Evolutionary conservation across 306 rosid species (phyloP), one percentile per base, ranked within the genome.

Genomic region (Lathyrus sativus): DNA sequence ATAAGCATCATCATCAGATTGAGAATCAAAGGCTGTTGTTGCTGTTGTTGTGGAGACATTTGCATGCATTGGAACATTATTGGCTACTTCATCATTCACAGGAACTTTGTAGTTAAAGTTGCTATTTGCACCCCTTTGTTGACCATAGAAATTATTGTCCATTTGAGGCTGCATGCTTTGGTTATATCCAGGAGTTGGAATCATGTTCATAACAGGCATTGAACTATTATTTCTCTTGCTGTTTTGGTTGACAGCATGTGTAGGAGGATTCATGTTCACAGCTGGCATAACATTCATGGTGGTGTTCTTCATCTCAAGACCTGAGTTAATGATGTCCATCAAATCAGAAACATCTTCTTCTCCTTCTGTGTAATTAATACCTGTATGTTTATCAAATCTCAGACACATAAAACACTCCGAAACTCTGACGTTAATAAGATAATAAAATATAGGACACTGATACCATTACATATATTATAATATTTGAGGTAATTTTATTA

Each of bases 1-100:
- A 5, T 63, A 15, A n/a, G 57, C 26, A 28, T 37, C 65, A 28
- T 1, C 39, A 60, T 76, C 60, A 69, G 9, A 14, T 62, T 43
- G 67, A 24, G 71, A n/a, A 38, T 59, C 74, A 0, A 9, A 13
- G 35, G 58, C 3, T 18, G 60, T 5, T 11, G 58, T 6, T 31
- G 22, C 2, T 18, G 60, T 5, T 11, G 58, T 6, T 31, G 31
- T 2, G 26, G 74, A 28, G 1, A 45, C 39, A 57, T n/a, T 24
- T 37, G 1, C 39, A 33, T 44, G 17, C 5, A 19, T 18, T 48
- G 39, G n/a, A 44, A 7, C 38, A 33, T 33, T 33, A 33, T 33
- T 33, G 38, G 38, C 38, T 1, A 6, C 38, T 35, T 35, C 39
- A 6, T 35, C 9, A 35, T 35, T 35, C 39, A 7, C 7, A 35